phyloP scores from a whole-genome alignment of 441 rosid species.

The Populus tomentosa region DNA sequence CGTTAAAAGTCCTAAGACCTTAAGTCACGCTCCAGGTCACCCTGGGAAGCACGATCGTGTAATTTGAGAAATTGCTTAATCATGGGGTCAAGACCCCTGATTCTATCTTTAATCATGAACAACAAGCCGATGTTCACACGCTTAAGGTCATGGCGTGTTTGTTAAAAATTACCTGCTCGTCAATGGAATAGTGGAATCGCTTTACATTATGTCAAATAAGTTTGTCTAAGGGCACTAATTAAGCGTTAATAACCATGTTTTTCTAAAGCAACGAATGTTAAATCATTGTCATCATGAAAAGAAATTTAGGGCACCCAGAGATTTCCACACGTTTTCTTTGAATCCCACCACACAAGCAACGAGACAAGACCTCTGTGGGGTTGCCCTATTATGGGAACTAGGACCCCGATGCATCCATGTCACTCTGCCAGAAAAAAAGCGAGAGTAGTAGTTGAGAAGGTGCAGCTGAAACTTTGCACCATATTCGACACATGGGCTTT shows the following conservation, averaged over 20 bases:
- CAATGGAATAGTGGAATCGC: conserved; percentile 1
- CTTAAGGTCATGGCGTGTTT: neutral
- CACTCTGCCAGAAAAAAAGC: conserved; percentile 14
- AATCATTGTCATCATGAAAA: conserved; percentile 10
- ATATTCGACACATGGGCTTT: conserved; percentile 12
- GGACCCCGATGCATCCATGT: conserved; percentile 6
- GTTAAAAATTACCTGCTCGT: neutral
- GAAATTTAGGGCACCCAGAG: neutral
- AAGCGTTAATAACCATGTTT: conserved; percentile 2
- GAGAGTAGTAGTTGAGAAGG: conserved; percentile 26
- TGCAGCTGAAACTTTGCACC: conserved; percentile 19
- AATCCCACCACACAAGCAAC: neutral
- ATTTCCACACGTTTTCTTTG: conserved; percentile 1
- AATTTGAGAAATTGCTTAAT: neutral
- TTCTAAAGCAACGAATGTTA: neutral
- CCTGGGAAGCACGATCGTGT: neutral
- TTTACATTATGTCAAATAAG: neutral
- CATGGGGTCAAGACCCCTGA: neutral
- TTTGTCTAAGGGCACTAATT: neutral
- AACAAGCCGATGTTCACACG: neutral
- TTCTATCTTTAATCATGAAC: neutral
- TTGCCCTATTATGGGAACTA: conserved; percentile 12
- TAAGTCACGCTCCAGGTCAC: neutral
- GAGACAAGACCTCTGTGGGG: neutral
- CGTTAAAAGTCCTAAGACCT: neutral